Base-by-base conservation (phyloP, 2,329 filamentous ascomycete species). In the Trichoderma polysporum region DNA sequence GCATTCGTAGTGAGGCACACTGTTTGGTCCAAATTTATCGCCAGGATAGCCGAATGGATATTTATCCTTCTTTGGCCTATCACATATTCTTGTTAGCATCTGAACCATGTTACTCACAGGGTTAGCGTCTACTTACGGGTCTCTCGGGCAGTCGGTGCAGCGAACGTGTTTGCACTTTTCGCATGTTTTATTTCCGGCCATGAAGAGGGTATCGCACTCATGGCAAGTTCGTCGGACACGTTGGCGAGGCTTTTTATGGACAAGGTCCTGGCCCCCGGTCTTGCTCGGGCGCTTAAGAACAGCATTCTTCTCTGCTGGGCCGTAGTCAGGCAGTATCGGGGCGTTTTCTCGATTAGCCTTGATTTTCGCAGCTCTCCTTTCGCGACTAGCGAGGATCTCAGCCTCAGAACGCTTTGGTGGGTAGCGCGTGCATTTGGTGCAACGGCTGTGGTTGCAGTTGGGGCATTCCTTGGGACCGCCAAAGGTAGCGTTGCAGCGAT, bases 81-180 rank as follows among this genome's bases (percentile, higher is more conserved):
- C 25, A 50, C 53, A 58, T 22, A 15, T 22, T 72, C 27, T 45
- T 22, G 54, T 65, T 10, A 64, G 45, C 31, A 53, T 15, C 8
- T 19, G 12, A 29, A 4, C 25, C 3, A 39, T 2, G 2, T 9
- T n/a, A 12, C 12, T 47, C 39, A 17, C 6, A 13, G 1, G 12
- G 7, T 31, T 1, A 53, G 15, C 19, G 27, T 65, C 41, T 62
- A 88, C 90, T 77, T 86, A 93, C 85, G 92, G 92, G 73, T 93
- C 89, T 72, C 92, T 84, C 31, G 91, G 92, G 76, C 93, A 96
- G 74, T 90, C 90, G 45, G 88, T 91, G 81, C 93, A 97, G 63
- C 92, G 88, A 60, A 84, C 77, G 77, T 97, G 93, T 31, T 83
- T 80, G 77, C 93, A 97, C 45, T 82, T 83, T 8, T 82, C 78